These are phyloP conservation scores for Calocybe cyanea DNA, from an alignment of 768 basidiomycete genomes.

Conservation along the genomic window DNA sequence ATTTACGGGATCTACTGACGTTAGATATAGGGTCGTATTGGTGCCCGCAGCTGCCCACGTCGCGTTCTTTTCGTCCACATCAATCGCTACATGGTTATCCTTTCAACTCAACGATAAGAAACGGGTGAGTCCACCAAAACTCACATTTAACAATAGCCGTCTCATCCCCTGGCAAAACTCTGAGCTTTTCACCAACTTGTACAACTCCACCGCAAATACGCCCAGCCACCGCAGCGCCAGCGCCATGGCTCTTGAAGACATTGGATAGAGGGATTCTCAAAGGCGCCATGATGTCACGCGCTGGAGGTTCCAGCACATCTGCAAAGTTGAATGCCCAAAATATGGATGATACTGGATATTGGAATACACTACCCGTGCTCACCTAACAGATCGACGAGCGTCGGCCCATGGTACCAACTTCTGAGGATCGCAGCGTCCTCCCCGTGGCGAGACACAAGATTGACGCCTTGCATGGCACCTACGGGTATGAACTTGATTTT, in stretches of 20 bases:
- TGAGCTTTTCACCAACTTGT: constrained; percentile 85
- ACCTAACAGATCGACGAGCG: constrained; percentile 84
- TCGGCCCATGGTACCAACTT: constrained; percentile 84
- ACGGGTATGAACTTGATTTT: constrained; percentile 87
- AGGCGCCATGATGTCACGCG: constrained; percentile 70
- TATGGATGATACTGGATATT: background rate
- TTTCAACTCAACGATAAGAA: background rate
- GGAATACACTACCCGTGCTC: too few species aligned
- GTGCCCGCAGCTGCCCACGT: constrained; percentile 90
- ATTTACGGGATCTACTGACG: constrained; percentile 81
- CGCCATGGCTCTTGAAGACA: constrained; percentile 86
- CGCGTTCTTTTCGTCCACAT: constrained; percentile 70
- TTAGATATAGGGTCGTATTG: constrained; percentile 83
- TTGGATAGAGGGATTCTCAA: constrained; percentile 90
- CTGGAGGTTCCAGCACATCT: constrained; percentile 83
- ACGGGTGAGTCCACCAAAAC: constrained; percentile 11
- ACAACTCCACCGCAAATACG: constrained; percentile 83
- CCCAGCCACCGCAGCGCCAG: constrained; percentile 77
- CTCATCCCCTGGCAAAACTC: constrained; percentile 92
- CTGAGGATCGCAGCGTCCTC: constrained; percentile 44
- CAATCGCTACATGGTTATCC: constrained; percentile 60
- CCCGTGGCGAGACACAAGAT: constrained; percentile 55
- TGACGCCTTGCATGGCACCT: constrained; percentile 86
- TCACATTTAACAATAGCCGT: constrained; percentile 72
- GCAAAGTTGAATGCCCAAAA: background rate